phyloP scores from a whole-genome alignment of 768 basidiomycete genomes.

The Lanmaoa pseudosensibilis region DNA sequence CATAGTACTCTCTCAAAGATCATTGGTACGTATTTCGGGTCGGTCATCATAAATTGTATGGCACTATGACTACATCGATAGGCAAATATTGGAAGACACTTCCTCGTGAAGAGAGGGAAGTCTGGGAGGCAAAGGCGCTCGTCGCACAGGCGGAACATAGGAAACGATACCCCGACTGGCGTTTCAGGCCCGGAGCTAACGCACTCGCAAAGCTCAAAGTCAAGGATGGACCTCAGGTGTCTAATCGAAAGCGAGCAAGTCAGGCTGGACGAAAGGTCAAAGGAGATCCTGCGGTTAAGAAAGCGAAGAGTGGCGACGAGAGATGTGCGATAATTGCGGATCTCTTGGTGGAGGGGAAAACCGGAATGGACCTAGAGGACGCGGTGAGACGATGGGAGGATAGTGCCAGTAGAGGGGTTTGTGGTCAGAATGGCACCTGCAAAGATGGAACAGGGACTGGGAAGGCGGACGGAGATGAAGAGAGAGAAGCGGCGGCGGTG shows the following conservation, averaged over 20 bases:
- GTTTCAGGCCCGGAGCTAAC: constrained; percentile 68
- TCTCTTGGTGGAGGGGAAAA: constrained; percentile 65
- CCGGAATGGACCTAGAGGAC: constrained; percentile 56
- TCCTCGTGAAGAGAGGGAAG: constrained; percentile 60
- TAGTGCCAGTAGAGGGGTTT: constrained; percentile 3
- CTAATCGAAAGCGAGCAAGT: constrained; percentile 30
- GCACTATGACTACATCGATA: constrained; percentile 24
- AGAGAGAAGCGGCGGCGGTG: constrained; percentile 17
- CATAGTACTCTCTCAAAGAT: constrained; percentile 81
- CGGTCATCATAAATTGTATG: neutral
- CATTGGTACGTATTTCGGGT: constrained; percentile 48
- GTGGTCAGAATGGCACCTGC: constrained; percentile 5
- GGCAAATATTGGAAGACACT: constrained; percentile 78
- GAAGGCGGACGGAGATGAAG: constrained; percentile 28
- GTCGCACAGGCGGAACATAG: constrained; percentile 74
- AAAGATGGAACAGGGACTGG: neutral
- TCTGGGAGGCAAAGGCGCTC: constrained; percentile 76
- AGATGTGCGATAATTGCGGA: constrained; percentile 67
- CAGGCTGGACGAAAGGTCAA: constrained; percentile 31
- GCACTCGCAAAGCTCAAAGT: constrained; percentile 40
- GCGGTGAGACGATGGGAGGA: constrained; percentile 56
- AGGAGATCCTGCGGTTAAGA: constrained; percentile 31
- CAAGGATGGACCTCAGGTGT: constrained; percentile 39
- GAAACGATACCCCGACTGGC: constrained; percentile 76
- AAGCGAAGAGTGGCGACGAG: constrained; percentile 43